Evolutionary conservation across 2,329 filamentous ascomycete genomes (phyloP), one percentile per base, ranked within the genome.

Genomic region (Exophiala spinifera): DNA sequence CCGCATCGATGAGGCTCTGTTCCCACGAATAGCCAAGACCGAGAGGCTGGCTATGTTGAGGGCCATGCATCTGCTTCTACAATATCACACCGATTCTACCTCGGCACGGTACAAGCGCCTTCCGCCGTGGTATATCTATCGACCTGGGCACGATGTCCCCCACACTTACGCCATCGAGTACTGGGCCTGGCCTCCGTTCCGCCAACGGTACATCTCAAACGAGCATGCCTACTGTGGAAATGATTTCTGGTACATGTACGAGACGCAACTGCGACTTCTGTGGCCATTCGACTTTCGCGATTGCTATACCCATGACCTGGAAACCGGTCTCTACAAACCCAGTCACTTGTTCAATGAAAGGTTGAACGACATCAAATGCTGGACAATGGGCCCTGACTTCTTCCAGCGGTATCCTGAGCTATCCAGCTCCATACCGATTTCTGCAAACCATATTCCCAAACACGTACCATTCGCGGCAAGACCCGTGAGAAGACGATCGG

Each of bases 221-320:
- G 46, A 54, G 39, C 50, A 57, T 49, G 42, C 50, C 13, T 57
- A 57, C 37, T 57, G 55, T 40, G 42, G 43, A 10, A 54, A 54
- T 33, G 46, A 28, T 17, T 57, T 57, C 46, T 54, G 33, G 36
- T 17, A 3, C 11, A 19, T 50, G 3, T 54, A 54, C 39, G 43
- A 42, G 39, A 4, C 3, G 6, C 42, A 46, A 23, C 19, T 57
- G 34, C 50, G 51, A 8, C n/a, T 57, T 3, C 46, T 45, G 13
- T 57, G 55, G 55, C 51, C 50, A 13, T 54, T 49, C 20, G 51
- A 54, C 14, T 57, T 57, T 39, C 46, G 51, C 1, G 51, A 57
- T 25, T 57, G 55, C 21, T 57, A 52, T 37, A 49, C 42, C 10
- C 56, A 50, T 14, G 46, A 53, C 25, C 36, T 34, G 19, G 48